Evolutionary conservation across 106 monocot genomes (phyloP).

Genomic region (Platanthera guangdongensis): DNA sequence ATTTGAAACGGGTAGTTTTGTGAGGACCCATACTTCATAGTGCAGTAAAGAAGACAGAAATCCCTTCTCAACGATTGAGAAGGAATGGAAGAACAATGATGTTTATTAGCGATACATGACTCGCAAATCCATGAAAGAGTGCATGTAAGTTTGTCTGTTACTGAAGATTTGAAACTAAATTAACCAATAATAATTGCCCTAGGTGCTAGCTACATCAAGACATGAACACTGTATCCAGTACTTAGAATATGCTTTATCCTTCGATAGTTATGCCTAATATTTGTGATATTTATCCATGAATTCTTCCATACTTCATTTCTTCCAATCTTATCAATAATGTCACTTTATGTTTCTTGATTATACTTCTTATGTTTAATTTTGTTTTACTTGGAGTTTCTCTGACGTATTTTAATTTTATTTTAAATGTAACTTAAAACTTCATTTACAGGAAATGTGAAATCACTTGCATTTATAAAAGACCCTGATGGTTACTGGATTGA

Average conservation of each 20-base stretch:
- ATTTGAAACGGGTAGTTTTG: too few species aligned
- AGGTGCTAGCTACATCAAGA: background rate
- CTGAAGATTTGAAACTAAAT: background rate
- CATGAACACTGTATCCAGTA: background rate
- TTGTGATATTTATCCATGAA: background rate
- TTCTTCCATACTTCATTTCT: background rate
- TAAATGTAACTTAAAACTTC: background rate
- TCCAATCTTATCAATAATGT: background rate
- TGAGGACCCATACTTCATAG: too few species aligned
- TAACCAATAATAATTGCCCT: background rate
- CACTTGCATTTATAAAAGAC: conserved; percentile 94
- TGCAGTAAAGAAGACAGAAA: too few species aligned
- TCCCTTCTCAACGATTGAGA: too few species aligned
- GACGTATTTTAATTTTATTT: background rate
- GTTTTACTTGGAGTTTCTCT: background rate
- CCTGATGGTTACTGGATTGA: conserved; percentile 99
- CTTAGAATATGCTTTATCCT: too few species aligned
- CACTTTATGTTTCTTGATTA: background rate
- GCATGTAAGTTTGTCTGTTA: background rate
- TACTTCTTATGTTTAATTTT: background rate
- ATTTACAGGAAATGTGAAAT: conserved; percentile 88
- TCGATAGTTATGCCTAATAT: too few species aligned
- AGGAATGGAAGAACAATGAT: too few species aligned
- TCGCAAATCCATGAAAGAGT: too few species aligned
- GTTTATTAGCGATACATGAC: too few species aligned